Evolutionary conservation across 2,329 filamentous ascomycete species (phyloP).

Genomic region (Exophiala lecanii-corni): DNA sequence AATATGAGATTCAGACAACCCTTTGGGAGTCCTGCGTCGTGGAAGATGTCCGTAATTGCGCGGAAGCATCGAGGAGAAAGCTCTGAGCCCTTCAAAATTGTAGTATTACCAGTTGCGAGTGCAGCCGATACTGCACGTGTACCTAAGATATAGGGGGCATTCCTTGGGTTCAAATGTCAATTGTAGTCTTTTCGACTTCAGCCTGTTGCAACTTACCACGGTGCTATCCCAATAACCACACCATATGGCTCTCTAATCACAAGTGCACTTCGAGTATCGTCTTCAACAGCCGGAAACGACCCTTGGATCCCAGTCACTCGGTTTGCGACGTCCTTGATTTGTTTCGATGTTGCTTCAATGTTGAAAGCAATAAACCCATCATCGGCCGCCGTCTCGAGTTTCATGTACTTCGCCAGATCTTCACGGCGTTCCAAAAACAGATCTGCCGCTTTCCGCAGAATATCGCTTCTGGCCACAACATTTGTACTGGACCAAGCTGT

Average conservation of each 20-base stretch:
- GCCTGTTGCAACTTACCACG: background rate
- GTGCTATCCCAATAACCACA: background rate
- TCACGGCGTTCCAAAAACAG: background rate
- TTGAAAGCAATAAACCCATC: background rate
- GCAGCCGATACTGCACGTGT: background rate
- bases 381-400: background rate
- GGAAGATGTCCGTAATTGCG: slow-evolving; percentile 59
- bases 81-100: slow-evolving; percentile 68
- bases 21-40: slow-evolving; percentile 68
- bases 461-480: background rate
- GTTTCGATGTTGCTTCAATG: background rate
- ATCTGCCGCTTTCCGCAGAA: background rate
- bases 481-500: background rate
- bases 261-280: background rate
- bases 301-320: background rate
- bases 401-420: background rate
- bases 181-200: too few species aligned
- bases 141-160: background rate
- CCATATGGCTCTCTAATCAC: background rate
- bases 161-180: background rate
- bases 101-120: slow-evolving; percentile 58
- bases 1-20: slow-evolving; percentile 71
- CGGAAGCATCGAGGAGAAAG: slow-evolving; percentile 58
- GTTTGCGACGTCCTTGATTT: background rate
- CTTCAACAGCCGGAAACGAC: background rate